Evolutionary conservation across 768 basidiomycete genomes (phyloP), one percentile per base, ranked within the genome.

Genomic region (Cystoderma amianthinum): DNA sequence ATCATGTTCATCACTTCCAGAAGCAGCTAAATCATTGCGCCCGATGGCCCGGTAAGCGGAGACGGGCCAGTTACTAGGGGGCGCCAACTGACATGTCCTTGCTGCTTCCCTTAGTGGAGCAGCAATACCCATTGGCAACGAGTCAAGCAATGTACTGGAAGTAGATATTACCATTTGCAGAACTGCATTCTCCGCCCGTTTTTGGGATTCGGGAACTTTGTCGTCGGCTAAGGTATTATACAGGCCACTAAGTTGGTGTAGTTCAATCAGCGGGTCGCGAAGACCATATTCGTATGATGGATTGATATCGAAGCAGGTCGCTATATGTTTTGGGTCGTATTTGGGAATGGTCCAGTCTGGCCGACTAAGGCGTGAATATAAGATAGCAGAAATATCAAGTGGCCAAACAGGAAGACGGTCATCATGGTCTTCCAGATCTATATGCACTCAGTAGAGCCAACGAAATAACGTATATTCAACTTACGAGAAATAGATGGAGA

Each of bases 81-180:
- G 88, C 0, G 80, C 73, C 4, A 85, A 60, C 54, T 95, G 92
- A 46, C 89, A 91, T 6, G 83, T 80, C 45, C 90, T 65, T n/a
- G 85, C 69, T 1, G 86, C 88, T 57, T 98, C 96, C 40, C 83
- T 67, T 3, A 98, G 62, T 1, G 95, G 94, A 0, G 82, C 73
- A 1, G 82, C 75, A 20, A 88, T 67, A 1, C 87, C 86, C 9
- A 88, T 56, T 1, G 87, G 80, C 13, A 92, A 57, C 15, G 63
- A 60, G 41, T 74, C 67, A 32, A 87, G 50, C 38, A 80, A 68
- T 10, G 71, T 65, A 4, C 62, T 54, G 2, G 72, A 73, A 17
- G 71, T 59, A 4, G 67, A 57, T 5, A 69, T 61, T 2, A 64
- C 57, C 12, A 86, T 71, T 60, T 85, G 72, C 9, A 68, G 60